Conservation (phyloP, 306 rosid genomes). For the Echinosophora koreensis region DNA sequence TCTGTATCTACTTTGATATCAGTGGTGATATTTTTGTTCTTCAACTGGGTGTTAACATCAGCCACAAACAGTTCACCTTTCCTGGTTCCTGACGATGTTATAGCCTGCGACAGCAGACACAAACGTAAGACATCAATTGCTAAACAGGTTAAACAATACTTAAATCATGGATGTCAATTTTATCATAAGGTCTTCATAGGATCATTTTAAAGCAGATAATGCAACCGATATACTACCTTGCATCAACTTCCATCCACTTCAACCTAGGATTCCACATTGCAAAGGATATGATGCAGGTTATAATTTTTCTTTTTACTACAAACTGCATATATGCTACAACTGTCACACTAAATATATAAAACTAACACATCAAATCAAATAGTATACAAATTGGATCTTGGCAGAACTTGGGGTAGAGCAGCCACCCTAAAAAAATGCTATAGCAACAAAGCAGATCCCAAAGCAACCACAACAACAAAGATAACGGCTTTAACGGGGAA, state of each 20-base stretch:
- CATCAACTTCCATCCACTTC: slow-evolving; percentile 24
- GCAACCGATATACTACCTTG: slow-evolving; percentile 8
- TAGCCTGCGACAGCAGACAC: slow-evolving; percentile 59
- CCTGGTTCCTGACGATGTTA: slow-evolving; percentile 77
- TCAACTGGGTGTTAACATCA: slow-evolving; percentile 86
- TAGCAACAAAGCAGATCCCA: not conserved
- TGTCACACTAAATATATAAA: not conserved
- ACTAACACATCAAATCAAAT: not conserved
- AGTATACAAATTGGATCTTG: not conserved
- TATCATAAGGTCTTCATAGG: not conserved
- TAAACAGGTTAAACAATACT: not conserved
- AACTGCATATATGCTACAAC: not conserved
- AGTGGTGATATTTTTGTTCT: slow-evolving; percentile 78
- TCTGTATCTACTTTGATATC: slow-evolving; percentile 86
- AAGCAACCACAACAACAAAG: not conserved
- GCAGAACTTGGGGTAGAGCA: not conserved
- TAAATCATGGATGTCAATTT: not conserved
- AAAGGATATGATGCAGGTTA: not conserved
- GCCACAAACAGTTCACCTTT: slow-evolving; percentile 77
- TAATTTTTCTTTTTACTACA: not conserved
- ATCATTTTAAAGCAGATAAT: slow-evolving; percentile 20
- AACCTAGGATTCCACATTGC: slow-evolving; percentile 24
- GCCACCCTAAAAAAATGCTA: not conserved
- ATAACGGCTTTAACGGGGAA: not conserved
- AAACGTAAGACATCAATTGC: not conserved